Conservation (phyloP, 1,284 basidiomycete genomes). For the Afroboletus lepidellus region DNA sequence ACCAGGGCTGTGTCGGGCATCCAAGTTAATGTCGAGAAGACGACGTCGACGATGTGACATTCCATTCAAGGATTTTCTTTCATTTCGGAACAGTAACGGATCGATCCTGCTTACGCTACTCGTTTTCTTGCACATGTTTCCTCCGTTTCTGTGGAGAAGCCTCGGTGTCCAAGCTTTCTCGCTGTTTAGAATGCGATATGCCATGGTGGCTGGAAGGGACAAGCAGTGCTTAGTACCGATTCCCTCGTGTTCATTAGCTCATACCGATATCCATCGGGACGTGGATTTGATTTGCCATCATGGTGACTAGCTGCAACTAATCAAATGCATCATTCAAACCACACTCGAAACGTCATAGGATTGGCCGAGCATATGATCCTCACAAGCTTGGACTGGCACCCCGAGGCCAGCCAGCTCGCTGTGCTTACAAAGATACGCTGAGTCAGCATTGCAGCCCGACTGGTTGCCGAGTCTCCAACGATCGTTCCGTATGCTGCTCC, state of each 20-base stretch:
- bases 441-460: conserved; percentile 10
- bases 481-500: conserved; percentile 22
- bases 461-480: not conserved
- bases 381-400: not conserved
- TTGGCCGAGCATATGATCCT: not conserved
- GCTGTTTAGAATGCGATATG: conserved; percentile 21
- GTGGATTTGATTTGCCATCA: not conserved
- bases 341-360: not conserved
- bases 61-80: conserved; percentile 9
- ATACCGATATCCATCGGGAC: not conserved
- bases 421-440: conserved; percentile 16
- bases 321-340: not conserved
- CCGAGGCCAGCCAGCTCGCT: not conserved
- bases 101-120: conserved; percentile 25
- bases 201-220: conserved; percentile 15
- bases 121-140: conserved; percentile 25
- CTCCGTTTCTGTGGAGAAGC: conserved; percentile 7
- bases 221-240: conserved; percentile 17
- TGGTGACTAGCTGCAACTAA: not conserved
- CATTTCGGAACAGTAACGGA: conserved; percentile 26
- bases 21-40: conserved; percentile 65
- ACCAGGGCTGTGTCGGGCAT: conserved; percentile 45
- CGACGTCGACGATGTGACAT: conserved; percentile 46
- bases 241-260: conserved; percentile 7
- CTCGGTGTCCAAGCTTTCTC: conserved; percentile 10